Percentiles rank a stretch among this genome's conserved stretches.
Conservation (phyloP, 169 alveolate genomes). For the Cyclospora cayetanensis region DNA sequence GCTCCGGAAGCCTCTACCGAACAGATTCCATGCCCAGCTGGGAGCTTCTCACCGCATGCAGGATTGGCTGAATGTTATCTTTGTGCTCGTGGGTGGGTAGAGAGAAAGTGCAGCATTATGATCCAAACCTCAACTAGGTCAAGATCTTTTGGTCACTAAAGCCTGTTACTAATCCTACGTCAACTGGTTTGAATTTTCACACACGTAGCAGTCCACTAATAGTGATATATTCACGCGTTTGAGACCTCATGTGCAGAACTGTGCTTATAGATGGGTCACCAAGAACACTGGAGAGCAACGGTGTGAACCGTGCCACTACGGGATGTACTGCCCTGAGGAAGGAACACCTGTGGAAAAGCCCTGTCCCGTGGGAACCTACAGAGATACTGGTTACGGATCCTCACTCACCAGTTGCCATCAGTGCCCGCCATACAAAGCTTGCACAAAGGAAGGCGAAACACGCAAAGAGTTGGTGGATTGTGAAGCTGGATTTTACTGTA, state of each 20-base stretch:
- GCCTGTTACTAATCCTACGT: not conserved
- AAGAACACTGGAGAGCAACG: not conserved
- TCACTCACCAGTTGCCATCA: conserved; percentile 30
- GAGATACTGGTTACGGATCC: conserved; percentile 29
- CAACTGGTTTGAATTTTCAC: conserved; percentile 12
- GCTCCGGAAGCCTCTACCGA: conserved; percentile 53
- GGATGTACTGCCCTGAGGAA: conserved; percentile 50
- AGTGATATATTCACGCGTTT: not conserved
- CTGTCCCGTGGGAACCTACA: conserved; percentile 13
- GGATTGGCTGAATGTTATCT: conserved; percentile 63
- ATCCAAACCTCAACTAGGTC: not conserved
- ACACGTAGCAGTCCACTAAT: not conserved
- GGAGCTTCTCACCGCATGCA: conserved; percentile 31
- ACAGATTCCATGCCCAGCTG: conserved; percentile 39
- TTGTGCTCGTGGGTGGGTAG: conserved; percentile 59
- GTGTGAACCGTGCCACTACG: not conserved
- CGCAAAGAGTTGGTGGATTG: not conserved
- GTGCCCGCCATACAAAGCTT: conserved; percentile 32
- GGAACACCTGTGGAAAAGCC: conserved; percentile 9
- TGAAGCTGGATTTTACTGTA: conserved; percentile 58
- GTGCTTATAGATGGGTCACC: not conserved
- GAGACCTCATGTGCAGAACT: conserved; percentile 6
- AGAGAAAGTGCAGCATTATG: not conserved
- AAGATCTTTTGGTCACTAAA: not conserved
- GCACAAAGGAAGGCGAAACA: not conserved